Conservation (phyloP, 257 asterid species). For the Paulownia fortunei region DNA sequence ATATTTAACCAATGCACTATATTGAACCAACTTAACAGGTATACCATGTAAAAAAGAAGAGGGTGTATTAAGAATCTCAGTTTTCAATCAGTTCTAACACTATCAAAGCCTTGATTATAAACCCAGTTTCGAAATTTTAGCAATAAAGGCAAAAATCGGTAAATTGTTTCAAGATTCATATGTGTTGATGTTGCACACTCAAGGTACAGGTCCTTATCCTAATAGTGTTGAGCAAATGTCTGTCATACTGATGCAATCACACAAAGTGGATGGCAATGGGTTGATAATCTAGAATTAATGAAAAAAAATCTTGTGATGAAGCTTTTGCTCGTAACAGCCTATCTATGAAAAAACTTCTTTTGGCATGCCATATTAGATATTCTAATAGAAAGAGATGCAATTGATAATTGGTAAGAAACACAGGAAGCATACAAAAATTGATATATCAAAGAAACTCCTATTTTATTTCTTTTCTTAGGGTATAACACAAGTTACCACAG, state of each 20-base stretch:
- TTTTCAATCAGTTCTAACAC: neutral
- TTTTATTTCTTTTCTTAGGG: neutral
- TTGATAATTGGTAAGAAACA: neutral
- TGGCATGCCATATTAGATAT: neutral
- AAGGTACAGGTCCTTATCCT: neutral
- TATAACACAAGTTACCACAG: neutral
- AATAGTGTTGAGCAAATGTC: neutral
- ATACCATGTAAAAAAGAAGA: neutral
- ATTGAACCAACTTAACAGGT: neutral
- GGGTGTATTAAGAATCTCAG: neutral
- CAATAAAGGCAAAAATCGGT: neutral
- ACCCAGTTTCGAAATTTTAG: neutral
- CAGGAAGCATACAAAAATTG: neutral
- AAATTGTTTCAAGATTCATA: neutral
- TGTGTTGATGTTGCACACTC: neutral
- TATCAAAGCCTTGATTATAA: neutral
- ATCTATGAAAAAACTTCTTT: neutral
- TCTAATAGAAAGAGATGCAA: neutral
- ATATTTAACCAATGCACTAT: neutral
- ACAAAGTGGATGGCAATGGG: neutral
- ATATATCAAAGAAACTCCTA: neutral
- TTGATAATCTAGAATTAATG: neutral
- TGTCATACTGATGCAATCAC: neutral
- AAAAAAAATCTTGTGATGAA: neutral
- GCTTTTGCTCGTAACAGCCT: neutral